These are phyloP conservation scores for Monilinia vaccinii-corymbosi DNA, from an alignment of 2,329 filamentous ascomycete species.

Conservation along the genomic window DNA sequence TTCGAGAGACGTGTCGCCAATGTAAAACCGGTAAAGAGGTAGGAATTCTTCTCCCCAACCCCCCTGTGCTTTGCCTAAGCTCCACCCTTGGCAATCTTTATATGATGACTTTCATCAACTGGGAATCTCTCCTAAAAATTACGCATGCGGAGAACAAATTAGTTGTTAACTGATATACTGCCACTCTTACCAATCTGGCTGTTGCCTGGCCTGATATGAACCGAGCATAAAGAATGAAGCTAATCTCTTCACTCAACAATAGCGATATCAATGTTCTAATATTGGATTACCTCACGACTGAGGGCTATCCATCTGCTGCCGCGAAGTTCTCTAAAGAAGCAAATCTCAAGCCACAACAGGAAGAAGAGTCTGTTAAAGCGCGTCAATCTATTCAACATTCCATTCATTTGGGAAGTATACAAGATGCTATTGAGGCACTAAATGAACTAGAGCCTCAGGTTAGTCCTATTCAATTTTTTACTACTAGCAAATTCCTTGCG, in stretches of 20 bases:
- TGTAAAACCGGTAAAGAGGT: conserved; percentile 85
- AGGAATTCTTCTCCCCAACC: conserved; percentile 32
- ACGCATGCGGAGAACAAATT: conserved; percentile 77
- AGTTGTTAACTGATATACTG: conserved; percentile 61
- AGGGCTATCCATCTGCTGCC: conserved; percentile 87
- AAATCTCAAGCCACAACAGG: conserved; percentile 67
- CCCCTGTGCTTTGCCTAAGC: neutral
- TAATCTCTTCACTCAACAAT: conserved; percentile 12
- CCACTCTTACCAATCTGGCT: conserved; percentile 1
- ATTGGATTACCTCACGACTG: conserved; percentile 92
- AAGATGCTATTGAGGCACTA: conserved; percentile 74
- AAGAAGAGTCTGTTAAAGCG: conserved; percentile 63
- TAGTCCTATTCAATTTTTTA: conserved; percentile 34
- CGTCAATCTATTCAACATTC: conserved; percentile 76
- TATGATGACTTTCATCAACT: conserved; percentile 82
- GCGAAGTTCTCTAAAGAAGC: conserved; percentile 91
- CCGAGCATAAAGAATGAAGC: neutral
- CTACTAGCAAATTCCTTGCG: conserved; percentile 34
- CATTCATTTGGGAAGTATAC: conserved; percentile 79
- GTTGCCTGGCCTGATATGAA: neutral
- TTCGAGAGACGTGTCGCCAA: conserved; percentile 80
- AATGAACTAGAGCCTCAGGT: conserved; percentile 91
- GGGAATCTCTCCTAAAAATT: conserved; percentile 99
- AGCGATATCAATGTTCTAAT: conserved; percentile 95
- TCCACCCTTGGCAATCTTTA: conserved; percentile 29